These are phyloP conservation scores for Nepenthes mirabilis DNA, from an alignment of 148 eudicot genomes.

Conservation along the genomic window DNA sequence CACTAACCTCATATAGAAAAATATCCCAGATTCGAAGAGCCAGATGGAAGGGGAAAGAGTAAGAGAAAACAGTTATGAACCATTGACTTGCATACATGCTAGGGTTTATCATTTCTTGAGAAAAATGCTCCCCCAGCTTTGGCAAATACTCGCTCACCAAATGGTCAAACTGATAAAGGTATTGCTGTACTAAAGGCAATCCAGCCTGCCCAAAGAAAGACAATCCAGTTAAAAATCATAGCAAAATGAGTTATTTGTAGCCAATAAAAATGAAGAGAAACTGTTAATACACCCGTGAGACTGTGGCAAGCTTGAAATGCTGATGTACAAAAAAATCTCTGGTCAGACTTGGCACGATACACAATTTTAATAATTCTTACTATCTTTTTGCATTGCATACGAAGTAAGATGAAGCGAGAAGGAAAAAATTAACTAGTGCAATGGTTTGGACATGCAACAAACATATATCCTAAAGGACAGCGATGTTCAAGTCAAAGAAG, in stretches of 20 bases:
- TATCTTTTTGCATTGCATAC: too few relatives aligned
- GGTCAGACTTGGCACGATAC: too few relatives aligned
- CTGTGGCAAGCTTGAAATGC: too few relatives aligned
- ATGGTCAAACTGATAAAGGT: constrained; percentile 79
- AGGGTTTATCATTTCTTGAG: constrained; percentile 86
- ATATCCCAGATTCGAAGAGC: constrained; percentile 96
- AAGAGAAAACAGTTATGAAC: constrained; percentile 95
- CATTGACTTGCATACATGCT: constrained; percentile 99
- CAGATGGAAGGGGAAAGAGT: constrained; percentile 93
- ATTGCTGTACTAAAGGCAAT: constrained; percentile 94
- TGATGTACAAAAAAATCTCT: too few relatives aligned
- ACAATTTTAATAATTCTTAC: too few relatives aligned
- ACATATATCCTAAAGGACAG: too few relatives aligned
- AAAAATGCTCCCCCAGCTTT: constrained; percentile 90
- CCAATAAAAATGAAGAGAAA: background rate
- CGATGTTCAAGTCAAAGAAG: too few relatives aligned
- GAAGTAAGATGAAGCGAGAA: too few relatives aligned
- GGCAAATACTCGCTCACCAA: constrained; percentile 77
- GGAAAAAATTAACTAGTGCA: too few relatives aligned
- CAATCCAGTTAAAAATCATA: too few relatives aligned
- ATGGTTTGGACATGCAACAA: too few relatives aligned
- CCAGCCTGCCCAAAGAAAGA: constrained; percentile 52
- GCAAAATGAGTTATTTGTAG: background rate
- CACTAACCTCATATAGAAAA: constrained; percentile 79
- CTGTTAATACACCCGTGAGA: background rate